Percentiles rank a stretch among this genome's conserved stretches.
Conservation (phyloP, 2,329 filamentous ascomycete genomes). For the Plenodomus lindquistii region DNA sequence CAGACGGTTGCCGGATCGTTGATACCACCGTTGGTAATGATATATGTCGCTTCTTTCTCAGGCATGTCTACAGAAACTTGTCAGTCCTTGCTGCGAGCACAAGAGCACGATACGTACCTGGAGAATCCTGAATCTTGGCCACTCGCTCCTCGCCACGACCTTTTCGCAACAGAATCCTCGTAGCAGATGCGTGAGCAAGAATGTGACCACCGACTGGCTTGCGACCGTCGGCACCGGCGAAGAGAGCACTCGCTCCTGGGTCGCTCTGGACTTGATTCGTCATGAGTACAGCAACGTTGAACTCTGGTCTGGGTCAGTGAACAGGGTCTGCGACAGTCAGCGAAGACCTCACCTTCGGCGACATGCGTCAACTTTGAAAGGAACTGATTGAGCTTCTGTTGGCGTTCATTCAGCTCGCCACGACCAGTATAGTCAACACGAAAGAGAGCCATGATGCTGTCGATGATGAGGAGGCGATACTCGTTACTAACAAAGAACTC, state of each 20-base stretch:
- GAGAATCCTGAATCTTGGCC: slow-evolving; percentile 70
- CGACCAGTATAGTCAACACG: slow-evolving; percentile 69
- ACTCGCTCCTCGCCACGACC: slow-evolving; percentile 71
- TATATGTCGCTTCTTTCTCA: slow-evolving; percentile 69
- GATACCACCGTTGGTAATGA: slow-evolving; percentile 71
- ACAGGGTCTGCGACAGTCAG: no score
- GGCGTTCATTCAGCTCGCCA: slow-evolving; percentile 68
- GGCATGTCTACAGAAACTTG: slow-evolving; percentile 60
- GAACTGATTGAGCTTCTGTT: slow-evolving; percentile 69
- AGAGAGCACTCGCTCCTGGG: slow-evolving; percentile 68
- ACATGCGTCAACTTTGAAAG: slow-evolving; percentile 66
- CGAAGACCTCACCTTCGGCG: slow-evolving; percentile 58
- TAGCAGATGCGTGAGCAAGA: slow-evolving; percentile 70
- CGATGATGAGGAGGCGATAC: slow-evolving; percentile 68
- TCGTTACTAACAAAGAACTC: slow-evolving; percentile 65
- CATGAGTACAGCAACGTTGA: slow-evolving; percentile 63
- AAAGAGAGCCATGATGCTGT: slow-evolving; percentile 72
- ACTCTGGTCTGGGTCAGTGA: slow-evolving; percentile 51
- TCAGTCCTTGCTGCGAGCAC: slow-evolving; percentile 18
- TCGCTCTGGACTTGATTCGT: slow-evolving; percentile 75
- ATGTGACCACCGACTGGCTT: slow-evolving; percentile 71
- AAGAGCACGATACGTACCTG: slow-evolving; percentile 51
- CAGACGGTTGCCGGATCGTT: slow-evolving; percentile 67
- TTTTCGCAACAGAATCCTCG: slow-evolving; percentile 67
- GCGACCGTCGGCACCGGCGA: slow-evolving; percentile 68